A percentile compares a stretch with the other conserved stretches of the same genome.
phyloP scores from a whole-genome alignment of 1,139 yeast species.

The Blastobotrys indianensis region DNA sequence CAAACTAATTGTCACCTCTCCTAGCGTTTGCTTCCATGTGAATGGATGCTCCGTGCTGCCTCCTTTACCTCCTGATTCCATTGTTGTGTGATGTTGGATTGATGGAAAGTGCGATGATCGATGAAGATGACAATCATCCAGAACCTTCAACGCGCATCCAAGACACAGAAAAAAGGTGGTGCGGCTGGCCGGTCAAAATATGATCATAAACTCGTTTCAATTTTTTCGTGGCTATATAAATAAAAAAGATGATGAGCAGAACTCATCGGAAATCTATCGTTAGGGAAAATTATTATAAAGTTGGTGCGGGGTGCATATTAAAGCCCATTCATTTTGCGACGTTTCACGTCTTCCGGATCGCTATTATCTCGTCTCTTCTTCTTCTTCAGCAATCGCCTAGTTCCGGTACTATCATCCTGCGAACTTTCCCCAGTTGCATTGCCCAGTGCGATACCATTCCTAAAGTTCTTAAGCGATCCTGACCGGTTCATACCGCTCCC shows the following conservation, averaged over 20 bases:
- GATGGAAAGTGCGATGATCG: slow-evolving; percentile 1
- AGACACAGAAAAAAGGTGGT: no score
- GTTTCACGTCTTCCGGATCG: slow-evolving; percentile 4
- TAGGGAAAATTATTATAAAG: no score
- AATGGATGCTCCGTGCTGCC: slow-evolving; percentile 25
- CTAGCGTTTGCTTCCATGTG: slow-evolving; percentile 39
- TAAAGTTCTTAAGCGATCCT: slow-evolving; percentile 3
- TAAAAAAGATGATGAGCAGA: no score
- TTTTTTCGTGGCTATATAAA: no score
- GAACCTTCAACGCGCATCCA: no score
- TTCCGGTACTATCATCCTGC: slow-evolving; percentile 7
- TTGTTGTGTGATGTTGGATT: neutral
- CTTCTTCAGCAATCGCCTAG: neutral
- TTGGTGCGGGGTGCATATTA: no score
- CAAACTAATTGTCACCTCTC: slow-evolving; percentile 36
- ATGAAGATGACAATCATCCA: no score
- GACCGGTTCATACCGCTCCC: neutral
- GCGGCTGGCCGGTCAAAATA: no score
- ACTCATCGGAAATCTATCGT: no score
- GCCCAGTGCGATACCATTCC: slow-evolving; percentile 3
- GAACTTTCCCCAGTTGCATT: slow-evolving; percentile 7
- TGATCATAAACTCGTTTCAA: no score
- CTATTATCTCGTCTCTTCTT: slow-evolving; percentile 6
- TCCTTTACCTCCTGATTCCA: slow-evolving; percentile 8
- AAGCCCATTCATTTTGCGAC: slow-evolving; percentile 1